Evolutionary conservation across 23 red algal genomes (phyloP).

Genomic region (Gracilariopsis chorda): DNA sequence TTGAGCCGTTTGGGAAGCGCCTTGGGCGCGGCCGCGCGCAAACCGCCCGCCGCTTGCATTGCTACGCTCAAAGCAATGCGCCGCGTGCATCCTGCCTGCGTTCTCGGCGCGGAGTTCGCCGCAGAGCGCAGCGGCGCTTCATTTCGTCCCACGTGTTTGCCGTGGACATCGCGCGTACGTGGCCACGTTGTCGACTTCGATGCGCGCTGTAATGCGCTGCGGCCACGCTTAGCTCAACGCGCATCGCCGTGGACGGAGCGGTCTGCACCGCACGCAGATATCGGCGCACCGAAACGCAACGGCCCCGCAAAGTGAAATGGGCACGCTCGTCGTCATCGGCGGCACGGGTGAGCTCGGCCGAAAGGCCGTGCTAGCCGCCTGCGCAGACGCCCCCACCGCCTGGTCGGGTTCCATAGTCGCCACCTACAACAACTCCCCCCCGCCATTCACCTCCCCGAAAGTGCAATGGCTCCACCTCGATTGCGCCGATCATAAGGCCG

Average conservation of each 20-base stretch:
- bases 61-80: too few species aligned
- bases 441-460: not conserved
- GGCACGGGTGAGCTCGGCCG: slow-evolving; percentile 83
- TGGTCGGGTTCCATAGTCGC: slow-evolving; percentile 48
- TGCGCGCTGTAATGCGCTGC: too few species aligned
- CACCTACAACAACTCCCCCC: not conserved
- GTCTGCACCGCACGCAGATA: not conserved
- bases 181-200: too few species aligned
- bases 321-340: slow-evolving; percentile 77
- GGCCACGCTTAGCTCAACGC: too few species aligned
- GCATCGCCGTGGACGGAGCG: not conserved
- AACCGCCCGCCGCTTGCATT: not conserved
- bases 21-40: not conserved
- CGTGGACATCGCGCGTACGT: too few species aligned
- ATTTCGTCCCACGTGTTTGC: too few species aligned
- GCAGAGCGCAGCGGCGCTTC: too few species aligned
- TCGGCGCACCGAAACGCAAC: not conserved
- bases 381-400: not conserved
- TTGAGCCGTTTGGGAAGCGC: not conserved
- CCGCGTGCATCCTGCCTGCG: not conserved
- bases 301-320: too few species aligned
- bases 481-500: slow-evolving; percentile 65
- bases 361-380: slow-evolving; percentile 59
- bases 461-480: slow-evolving; percentile 63
- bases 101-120: too few species aligned